These are phyloP conservation scores for Aspergillus taichungensis DNA, from an alignment of 495 filamentous ascomycete genomes.

Conservation along the genomic window DNA sequence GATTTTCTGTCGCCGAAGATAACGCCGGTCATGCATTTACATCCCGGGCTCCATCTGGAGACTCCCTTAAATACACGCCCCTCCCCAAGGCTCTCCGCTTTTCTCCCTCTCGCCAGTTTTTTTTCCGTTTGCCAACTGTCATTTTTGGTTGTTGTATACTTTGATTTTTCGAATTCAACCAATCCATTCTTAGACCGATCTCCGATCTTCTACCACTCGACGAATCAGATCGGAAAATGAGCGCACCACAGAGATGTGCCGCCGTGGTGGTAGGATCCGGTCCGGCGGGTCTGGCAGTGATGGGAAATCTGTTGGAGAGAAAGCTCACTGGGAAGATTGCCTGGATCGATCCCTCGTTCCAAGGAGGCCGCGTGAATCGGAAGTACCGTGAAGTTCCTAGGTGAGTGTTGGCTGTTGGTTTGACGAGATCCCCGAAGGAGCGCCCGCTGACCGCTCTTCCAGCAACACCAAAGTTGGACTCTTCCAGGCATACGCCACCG, in stretches of 20 bases:
- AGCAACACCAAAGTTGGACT: constrained; percentile 45
- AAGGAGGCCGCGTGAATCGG: constrained; percentile 42
- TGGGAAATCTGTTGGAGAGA: constrained; percentile 49
- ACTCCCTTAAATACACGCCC: constrained; percentile 14
- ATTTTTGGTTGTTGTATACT: background rate
- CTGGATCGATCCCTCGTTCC: constrained; percentile 47
- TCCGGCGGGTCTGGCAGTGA: constrained; percentile 46
- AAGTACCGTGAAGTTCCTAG: constrained; percentile 51
- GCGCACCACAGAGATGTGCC: constrained; percentile 28
- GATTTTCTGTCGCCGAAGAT: constrained; percentile 8
- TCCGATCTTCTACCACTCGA: background rate
- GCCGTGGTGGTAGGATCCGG: constrained; percentile 51
- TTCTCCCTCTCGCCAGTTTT: background rate
- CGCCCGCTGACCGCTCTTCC: background rate
- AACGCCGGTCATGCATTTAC: constrained; percentile 4
- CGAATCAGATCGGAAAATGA: constrained; percentile 13
- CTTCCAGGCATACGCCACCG: constrained; percentile 44
- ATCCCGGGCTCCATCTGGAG: constrained; percentile 12
- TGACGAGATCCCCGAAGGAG: constrained; percentile 9
- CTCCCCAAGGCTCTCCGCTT: background rate
- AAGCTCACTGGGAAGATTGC: constrained; percentile 36
- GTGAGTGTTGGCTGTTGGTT: constrained; percentile 20
- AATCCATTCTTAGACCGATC: background rate
- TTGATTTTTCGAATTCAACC: constrained; percentile 2
- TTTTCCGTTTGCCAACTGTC: constrained; percentile 1